A percentile compares a stretch with the other conserved stretches of the same genome.
These are phyloP conservation scores for Rhododendron vialii DNA, from an alignment of 148 eudicot genomes.

Conservation along the genomic window DNA sequence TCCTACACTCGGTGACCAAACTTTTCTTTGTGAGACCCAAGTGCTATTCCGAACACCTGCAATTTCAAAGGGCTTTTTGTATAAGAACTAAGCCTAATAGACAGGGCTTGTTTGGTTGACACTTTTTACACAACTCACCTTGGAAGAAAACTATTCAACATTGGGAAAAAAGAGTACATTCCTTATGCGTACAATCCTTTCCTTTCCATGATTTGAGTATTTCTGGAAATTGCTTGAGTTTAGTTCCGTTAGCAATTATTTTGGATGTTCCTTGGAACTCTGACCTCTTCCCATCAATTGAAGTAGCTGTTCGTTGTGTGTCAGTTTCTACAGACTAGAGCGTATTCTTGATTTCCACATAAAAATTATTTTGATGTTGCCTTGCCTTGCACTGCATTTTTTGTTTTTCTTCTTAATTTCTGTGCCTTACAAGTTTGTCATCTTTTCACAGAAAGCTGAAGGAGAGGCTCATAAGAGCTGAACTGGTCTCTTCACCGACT, in stretches of 20 bases:
- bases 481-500: slow-evolving; percentile 5
- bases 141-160: not conserved
- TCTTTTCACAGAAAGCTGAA: slow-evolving; percentile 27
- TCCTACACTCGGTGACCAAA: not conserved
- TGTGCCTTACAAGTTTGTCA: not conserved
- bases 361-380: not conserved
- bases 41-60: not conserved
- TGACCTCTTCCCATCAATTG: not conserved
- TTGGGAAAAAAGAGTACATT: not conserved
- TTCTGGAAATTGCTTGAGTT: not conserved
- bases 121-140: not conserved
- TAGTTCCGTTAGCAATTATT: not conserved
- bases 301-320: not conserved
- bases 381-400: not conserved
- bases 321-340: not conserved
- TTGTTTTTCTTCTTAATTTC: not conserved
- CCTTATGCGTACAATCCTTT: not conserved
- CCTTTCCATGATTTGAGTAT: not conserved
- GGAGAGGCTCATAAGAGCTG: slow-evolving; percentile 26
- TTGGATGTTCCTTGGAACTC: not conserved
- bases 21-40: not conserved
- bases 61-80: not conserved
- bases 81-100: not conserved
- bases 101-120: not conserved
- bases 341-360: not conserved